Evolutionary conservation across 2,329 filamentous ascomycete genomes (phyloP).

Genomic region (Aschersonia sp.): DNA sequence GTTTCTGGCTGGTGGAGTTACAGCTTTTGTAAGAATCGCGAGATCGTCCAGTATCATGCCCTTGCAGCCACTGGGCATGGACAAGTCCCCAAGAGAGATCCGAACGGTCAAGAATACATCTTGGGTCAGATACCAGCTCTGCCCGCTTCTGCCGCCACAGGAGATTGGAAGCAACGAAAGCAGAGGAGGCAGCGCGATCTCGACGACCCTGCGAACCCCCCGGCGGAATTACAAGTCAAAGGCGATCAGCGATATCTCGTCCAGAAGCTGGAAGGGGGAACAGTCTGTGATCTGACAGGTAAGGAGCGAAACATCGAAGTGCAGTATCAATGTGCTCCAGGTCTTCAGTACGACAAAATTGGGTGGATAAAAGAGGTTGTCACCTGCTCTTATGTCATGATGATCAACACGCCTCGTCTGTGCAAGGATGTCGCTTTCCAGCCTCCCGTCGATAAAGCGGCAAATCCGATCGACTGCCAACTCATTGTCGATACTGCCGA

Average conservation of each 20-base stretch:
- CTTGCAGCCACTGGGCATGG: slow-evolving; percentile 52
- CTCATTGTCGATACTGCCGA: slow-evolving; percentile 45
- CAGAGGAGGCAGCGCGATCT: slow-evolving; percentile 8
- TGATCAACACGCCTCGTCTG: slow-evolving; percentile 76
- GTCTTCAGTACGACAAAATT: slow-evolving; percentile 59
- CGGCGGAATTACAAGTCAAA: slow-evolving; percentile 60
- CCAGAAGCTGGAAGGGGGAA: slow-evolving; percentile 66
- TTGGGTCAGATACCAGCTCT: slow-evolving; percentile 43
- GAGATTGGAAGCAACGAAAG: slow-evolving; percentile 4
- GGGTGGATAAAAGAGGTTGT: slow-evolving; percentile 87
- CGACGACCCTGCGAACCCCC: slow-evolving; percentile 17
- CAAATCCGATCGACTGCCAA: slow-evolving; percentile 64
- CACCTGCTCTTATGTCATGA: slow-evolving; percentile 86
- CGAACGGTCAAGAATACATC: slow-evolving; percentile 59
- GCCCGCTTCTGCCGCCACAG: slow-evolving; percentile 10
- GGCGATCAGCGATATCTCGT: slow-evolving; percentile 78
- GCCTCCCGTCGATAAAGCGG: slow-evolving; percentile 62
- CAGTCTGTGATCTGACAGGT: slow-evolving; percentile 73
- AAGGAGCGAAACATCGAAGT: slow-evolving; percentile 73
- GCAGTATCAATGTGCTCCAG: slow-evolving; percentile 65
- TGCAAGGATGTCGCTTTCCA: slow-evolving; percentile 79
- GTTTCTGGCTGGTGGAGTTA: slow-evolving; percentile 92
- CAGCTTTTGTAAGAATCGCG: slow-evolving; percentile 78
- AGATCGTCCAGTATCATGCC: slow-evolving; percentile 84
- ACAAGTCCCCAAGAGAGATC: slow-evolving; percentile 64